Base-by-base conservation (phyloP, 2,329 filamentous ascomycete genomes). In the Phaeomoniella chlamydospora region DNA sequence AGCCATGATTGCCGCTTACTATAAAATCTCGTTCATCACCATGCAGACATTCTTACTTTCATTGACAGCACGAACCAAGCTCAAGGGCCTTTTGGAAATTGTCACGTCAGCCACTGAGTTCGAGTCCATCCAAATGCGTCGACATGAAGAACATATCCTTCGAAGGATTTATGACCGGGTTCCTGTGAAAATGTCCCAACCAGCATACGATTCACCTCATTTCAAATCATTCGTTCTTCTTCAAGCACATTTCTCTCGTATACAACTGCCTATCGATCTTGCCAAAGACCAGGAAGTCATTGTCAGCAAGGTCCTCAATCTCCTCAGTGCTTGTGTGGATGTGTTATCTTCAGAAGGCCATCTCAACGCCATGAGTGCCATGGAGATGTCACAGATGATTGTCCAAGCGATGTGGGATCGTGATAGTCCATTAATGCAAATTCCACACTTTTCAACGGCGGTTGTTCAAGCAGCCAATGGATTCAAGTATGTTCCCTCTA, bases 351-450 rank as follows among this genome's bases (percentile, higher is more conserved):
- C 87, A 1, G 87, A 98, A 49, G 90, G 88, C 11, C 85, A 94
- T 50, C 70, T 98, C 42, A 98, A 98, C 53, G 88, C 90, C 41
- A 93, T 94, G 79, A 87, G 80, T 49, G 90, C 90, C 17, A 98
- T 98, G 88, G 90, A 98, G 57, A 85, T 98, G 73, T 93, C 84
- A 10, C 90, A 98, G 55, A 98, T 98, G 90, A 84, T 92, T 36
- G 87, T 98, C 3, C 90, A 98, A 61, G 87, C 81, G 34, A 94
- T 96, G 84, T 98, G 90, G 90, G 88, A 98, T 61, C 81, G 87
- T 39, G 90, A 98, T 57, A 92, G 83, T 49, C 87, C 90, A 29
- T 70, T 98, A 46, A 94, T 94, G 65, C 90, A 98, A 59, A 94
- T 98, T 51, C 90, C 90, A 46, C 85, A 96, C 63, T 96, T 96